phyloP scores from a whole-genome alignment of 2,329 filamentous ascomycete species.

The Calonectria ilicicola region DNA sequence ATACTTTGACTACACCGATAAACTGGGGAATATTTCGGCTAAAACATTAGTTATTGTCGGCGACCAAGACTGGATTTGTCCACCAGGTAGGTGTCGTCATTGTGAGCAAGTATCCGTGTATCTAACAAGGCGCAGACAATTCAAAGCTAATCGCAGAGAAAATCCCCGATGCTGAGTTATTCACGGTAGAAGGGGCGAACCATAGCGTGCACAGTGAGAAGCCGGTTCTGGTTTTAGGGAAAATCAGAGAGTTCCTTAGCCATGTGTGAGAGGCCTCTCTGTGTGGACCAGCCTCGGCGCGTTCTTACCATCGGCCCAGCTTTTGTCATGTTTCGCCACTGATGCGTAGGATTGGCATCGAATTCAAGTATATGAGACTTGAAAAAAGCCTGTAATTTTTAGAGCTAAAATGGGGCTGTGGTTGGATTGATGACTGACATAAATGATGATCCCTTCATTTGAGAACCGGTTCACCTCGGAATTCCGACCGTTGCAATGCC shows the following conservation, averaged over 20 bases:
- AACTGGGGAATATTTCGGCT: conserved; percentile 14
- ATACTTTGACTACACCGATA: conserved; percentile 31
- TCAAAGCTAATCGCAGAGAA: conserved; percentile 24
- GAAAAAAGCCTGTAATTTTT: neutral
- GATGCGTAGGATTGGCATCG: neutral
- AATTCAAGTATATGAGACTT: neutral
- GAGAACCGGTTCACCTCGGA: neutral
- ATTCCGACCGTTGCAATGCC: neutral
- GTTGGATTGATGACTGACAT: neutral
- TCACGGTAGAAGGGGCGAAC: conserved; percentile 30
- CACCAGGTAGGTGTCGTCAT: conserved; percentile 11
- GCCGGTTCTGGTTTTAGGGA: conserved; percentile 17
- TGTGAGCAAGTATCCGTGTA: too few relatives aligned
- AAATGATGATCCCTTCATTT: neutral
- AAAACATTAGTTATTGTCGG: conserved; percentile 32
- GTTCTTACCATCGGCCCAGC: neutral
- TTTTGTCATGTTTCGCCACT: neutral
- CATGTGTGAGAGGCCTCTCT: neutral
- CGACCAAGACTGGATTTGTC: conserved; percentile 35
- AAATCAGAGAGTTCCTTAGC: conserved; percentile 18
- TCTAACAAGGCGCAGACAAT: conserved; percentile 20
- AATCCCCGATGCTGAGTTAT: conserved; percentile 19
- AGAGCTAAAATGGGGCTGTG: neutral
- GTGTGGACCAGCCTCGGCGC: neutral
- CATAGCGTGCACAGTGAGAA: conserved; percentile 32